Evolutionary conservation across 1,139 yeast genomes (phyloP).

Genomic region (Sugiyamaella castrensis): DNA sequence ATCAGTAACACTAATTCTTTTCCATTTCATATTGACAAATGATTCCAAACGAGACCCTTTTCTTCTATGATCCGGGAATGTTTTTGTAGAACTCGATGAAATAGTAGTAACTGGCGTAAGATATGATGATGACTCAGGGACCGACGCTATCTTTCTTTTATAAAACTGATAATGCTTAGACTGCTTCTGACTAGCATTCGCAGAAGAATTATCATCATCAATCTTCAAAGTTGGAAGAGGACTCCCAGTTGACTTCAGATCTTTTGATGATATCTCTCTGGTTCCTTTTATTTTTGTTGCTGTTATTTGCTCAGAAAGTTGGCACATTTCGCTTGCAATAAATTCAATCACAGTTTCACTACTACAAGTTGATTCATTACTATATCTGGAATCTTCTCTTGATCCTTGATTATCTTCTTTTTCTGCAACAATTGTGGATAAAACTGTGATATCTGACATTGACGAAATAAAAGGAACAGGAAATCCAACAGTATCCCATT

Average conservation of each 20-base stretch:
- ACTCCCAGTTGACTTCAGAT: too few species aligned
- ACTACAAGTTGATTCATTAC: too few species aligned
- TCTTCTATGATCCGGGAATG: neutral
- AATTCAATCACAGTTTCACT: too few species aligned
- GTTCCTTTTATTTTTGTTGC: neutral
- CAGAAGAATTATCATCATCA: neutral
- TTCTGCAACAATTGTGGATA: too few species aligned
- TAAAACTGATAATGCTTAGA: neutral
- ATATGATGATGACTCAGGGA: neutral
- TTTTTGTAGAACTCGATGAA: neutral
- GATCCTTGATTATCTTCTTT: too few species aligned
- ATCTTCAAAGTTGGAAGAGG: neutral
- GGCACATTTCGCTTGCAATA: too few species aligned
- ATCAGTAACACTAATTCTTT: slow-evolving; percentile 2
- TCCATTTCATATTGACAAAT: slow-evolving; percentile 2
- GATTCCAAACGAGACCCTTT: slow-evolving; percentile 8
- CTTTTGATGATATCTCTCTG: too few species aligned
- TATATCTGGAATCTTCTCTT: too few species aligned
- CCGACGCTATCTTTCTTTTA: neutral
- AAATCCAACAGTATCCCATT: too few species aligned
- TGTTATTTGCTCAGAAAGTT: neutral
- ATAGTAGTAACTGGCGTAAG: neutral
- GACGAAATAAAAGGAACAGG: too few species aligned
- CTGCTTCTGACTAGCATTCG: neutral
- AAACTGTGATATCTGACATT: too few species aligned